These are phyloP conservation scores for Dalbergia oliveri DNA, from an alignment of 306 rosid genomes.

Conservation along the genomic window DNA sequence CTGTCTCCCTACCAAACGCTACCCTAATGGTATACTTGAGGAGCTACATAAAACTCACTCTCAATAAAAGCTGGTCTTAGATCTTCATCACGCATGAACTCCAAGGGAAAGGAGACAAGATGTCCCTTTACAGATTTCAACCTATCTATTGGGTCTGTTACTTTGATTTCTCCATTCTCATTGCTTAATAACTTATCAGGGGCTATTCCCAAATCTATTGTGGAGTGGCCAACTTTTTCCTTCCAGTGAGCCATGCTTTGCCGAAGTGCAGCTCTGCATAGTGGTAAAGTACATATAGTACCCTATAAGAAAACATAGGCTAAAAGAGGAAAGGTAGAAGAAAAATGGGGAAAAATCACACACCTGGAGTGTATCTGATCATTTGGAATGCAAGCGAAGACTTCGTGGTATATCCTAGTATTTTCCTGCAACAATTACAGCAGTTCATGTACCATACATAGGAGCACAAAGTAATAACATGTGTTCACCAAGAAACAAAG, in stretches of 20 bases:
- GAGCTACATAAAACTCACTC: constrained; percentile 87
- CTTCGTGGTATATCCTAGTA: constrained; percentile 80
- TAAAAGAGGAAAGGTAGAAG: background rate
- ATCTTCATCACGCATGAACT: constrained; percentile 93
- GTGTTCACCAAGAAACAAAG: background rate
- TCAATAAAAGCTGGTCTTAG: constrained; percentile 92
- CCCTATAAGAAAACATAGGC: constrained; percentile 5
- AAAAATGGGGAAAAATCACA: constrained; percentile 1
- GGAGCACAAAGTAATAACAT: constrained; percentile 10
- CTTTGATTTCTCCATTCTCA: constrained; percentile 62
- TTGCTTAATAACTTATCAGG: constrained; percentile 62
- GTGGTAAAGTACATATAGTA: background rate
- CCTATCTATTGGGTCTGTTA: constrained; percentile 62
- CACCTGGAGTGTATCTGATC: constrained; percentile 91
- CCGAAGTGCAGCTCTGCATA: constrained; percentile 77
- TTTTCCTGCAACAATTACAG: constrained; percentile 67
- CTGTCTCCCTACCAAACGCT: too few relatives aligned
- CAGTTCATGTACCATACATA: constrained; percentile 21
- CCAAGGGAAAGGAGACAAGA: constrained; percentile 92
- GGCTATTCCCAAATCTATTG: constrained; percentile 90
- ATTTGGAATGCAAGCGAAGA: constrained; percentile 87
- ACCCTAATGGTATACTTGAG: constrained; percentile 91
- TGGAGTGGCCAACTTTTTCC: constrained; percentile 78
- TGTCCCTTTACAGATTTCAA: constrained; percentile 75
- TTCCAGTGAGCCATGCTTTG: constrained; percentile 71